Evolutionary conservation across 2,329 filamentous ascomycete species (phyloP), one percentile per base, ranked within the genome.

Genomic region (Aureobasidium sp.): DNA sequence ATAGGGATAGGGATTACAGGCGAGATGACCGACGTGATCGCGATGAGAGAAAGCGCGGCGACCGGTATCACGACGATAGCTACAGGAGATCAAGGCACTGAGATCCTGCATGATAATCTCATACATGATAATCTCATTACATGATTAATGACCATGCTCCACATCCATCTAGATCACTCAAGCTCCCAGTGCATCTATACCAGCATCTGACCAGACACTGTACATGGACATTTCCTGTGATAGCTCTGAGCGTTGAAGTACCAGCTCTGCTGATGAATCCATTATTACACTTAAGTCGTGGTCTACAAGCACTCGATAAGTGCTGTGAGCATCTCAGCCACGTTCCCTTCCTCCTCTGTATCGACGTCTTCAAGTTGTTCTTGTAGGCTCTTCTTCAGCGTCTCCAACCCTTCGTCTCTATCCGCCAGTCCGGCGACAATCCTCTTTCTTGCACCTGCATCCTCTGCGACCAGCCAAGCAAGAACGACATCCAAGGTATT

Each of bases 381-480:
- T 78, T 86, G 79, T 52, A 99, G 75, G 29, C 90, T 91, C 21
- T 70, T 74, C 66, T 81, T 85, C 27, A 97, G 74, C 16, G 85
- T 78, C 4, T 71, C 77, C 21, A 96, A 70, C 8, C 79, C 78
- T 70, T 90, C 87, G 66, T 88, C 88, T 25, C 82, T 80, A 63
- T 90, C 87, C 0, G 81, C 84, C 44, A 97, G 75, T 4, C 88
- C 74, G 27, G 79, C 75, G 54, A 79, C 74, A 36, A 96, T 85
- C 68, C 81, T 87, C 61, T 76, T 79, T 67, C 81, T 84, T 1
- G 90, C 89, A 0, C 90, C 91, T 37, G 80, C 80, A 69, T 99
- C 94, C 75, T 99, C 94, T 0, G 92, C 94, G 8, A 91, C 82
- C 36, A 97, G 80, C 94, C 94, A 99, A 13, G 92, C 90, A 34